Evolutionary conservation across 495 filamentous ascomycete species (phyloP).

Genomic region (Xylaria longipes): DNA sequence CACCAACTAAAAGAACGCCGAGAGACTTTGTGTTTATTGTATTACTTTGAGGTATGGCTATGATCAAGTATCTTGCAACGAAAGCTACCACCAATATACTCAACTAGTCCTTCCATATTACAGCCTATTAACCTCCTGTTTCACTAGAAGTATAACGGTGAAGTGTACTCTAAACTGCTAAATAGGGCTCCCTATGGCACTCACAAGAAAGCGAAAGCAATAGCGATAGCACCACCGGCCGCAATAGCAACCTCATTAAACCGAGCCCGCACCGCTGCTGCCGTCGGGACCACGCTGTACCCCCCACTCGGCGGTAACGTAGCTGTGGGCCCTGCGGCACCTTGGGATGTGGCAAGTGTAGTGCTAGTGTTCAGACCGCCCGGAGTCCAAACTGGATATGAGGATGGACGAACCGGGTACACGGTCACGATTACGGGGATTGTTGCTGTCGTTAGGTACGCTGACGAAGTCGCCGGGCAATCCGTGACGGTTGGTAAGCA

Average conservation of each 20-base stretch:
- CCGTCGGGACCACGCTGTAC: constrained; percentile 3
- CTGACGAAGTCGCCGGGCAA: constrained; percentile 54
- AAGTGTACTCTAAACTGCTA: neutral
- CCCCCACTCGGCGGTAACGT: neutral
- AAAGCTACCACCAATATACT: neutral
- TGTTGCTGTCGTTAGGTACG: neutral
- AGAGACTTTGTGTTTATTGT: neutral
- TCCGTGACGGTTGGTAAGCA: constrained; percentile 62
- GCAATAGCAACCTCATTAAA: constrained; percentile 6
- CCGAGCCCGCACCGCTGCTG: constrained; percentile 1
- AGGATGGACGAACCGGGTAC: neutral
- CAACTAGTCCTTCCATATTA: constrained; percentile 1
- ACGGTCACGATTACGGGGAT: neutral
- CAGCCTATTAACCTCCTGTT: neutral
- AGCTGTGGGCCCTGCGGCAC: neutral
- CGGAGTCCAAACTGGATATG: constrained; percentile 8
- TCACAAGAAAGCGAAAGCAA: constrained; percentile 18
- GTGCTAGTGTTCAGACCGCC: neutral
- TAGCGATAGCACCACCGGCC: constrained; percentile 4
- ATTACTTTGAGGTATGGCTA: neutral
- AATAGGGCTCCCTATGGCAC: neutral
- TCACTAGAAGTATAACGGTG: neutral
- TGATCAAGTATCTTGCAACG: neutral
- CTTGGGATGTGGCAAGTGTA: neutral
- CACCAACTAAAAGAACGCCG: neutral